Conservation (phyloP, 345 rosid species). For the Eucalyptus cloeziana region DNA sequence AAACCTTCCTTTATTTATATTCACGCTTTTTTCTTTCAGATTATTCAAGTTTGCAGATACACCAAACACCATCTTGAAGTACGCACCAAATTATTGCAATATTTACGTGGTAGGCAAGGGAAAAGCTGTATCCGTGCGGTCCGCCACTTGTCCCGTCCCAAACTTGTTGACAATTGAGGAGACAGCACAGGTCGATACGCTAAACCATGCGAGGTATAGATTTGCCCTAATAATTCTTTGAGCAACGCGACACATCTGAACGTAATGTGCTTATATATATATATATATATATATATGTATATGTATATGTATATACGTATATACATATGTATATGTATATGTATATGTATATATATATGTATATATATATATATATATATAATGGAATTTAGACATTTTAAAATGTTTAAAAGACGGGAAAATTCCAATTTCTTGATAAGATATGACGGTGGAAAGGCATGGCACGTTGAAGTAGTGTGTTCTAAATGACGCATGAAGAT, state of each 20-base stretch:
- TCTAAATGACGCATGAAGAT: not conserved
- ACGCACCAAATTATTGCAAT: conserved; percentile 63
- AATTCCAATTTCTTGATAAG: not conserved
- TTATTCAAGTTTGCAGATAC: conserved; percentile 40
- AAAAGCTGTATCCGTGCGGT: conserved; percentile 18
- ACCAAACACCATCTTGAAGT: conserved; percentile 38
- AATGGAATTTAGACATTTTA: not conserved
- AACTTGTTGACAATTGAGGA: not conserved
- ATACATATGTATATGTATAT: no score
- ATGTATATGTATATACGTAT: no score
- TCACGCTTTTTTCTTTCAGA: conserved; percentile 6
- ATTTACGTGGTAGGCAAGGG: conserved; percentile 49
- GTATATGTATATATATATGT: no score
- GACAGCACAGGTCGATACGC: not conserved
- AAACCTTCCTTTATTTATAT: not conserved
- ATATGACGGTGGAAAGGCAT: not conserved
- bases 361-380: no score
- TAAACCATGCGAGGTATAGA: not conserved
- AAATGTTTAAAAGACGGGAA: not conserved
- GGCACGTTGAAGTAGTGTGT: not conserved
- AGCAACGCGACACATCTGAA: not conserved
- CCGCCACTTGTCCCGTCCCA: conserved; percentile 33
- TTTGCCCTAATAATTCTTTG: not conserved
- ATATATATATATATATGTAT: no score
- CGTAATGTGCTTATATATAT: not conserved